phyloP scores from a whole-genome alignment of 352 stramenopile species.

The Albugo laibachii region DNA sequence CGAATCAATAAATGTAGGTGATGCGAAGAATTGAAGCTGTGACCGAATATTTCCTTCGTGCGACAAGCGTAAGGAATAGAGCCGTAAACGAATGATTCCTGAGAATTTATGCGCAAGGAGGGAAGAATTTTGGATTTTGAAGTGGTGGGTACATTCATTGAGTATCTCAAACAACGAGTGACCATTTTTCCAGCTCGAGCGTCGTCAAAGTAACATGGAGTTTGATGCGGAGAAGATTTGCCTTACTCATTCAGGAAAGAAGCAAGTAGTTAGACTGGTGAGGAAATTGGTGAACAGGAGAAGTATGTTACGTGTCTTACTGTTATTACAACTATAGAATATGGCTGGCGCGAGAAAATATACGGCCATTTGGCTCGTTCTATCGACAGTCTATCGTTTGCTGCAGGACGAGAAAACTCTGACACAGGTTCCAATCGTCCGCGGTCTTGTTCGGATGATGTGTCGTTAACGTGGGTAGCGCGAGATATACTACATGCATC shows the following conservation, averaged over 20 bases:
- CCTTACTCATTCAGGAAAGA: conserved; percentile 33
- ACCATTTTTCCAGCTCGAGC: conserved; percentile 21
- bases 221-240: conserved; percentile 35
- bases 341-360: conserved; percentile 51
- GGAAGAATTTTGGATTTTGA: conserved; percentile 30
- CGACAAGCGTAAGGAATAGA: conserved; percentile 16
- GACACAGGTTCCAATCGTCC: conserved; percentile 28
- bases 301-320: background rate
- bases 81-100: background rate
- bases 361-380: conserved; percentile 60
- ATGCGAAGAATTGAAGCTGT: conserved; percentile 36
- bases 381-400: conserved; percentile 54
- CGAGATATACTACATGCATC: conserved; percentile 72
- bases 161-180: background rate
- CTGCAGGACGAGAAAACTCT: conserved; percentile 57
- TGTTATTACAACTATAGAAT: conserved; percentile 16
- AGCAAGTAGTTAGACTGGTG: conserved; percentile 39
- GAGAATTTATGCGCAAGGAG: conserved; percentile 8
- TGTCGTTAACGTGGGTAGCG: conserved; percentile 13
- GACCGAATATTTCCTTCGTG: conserved; percentile 29
- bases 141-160: conserved; percentile 15
- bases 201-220: conserved; percentile 22
- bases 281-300: background rate
- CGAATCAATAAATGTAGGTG: conserved; percentile 18
- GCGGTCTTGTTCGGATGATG: conserved; percentile 2